Conservation (phyloP, 768 basidiomycete species). For the Phaffia tasmanica region DNA sequence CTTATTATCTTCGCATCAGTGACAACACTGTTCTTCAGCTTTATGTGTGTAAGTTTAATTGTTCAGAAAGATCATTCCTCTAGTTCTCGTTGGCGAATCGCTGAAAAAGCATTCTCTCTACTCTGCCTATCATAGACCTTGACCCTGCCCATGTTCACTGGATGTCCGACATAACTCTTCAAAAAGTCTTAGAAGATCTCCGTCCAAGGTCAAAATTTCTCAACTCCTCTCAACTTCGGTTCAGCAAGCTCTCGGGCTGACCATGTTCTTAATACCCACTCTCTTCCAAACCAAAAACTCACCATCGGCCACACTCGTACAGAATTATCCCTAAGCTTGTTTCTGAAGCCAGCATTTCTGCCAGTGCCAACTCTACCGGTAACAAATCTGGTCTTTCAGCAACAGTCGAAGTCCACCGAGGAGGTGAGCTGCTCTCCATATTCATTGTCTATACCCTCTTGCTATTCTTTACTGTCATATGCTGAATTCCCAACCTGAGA, state of each 20-base stretch:
- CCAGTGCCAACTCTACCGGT: slow-evolving; percentile 3
- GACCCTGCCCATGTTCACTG: slow-evolving; percentile 15
- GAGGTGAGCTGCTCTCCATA: background rate
- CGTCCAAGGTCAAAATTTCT: slow-evolving; percentile 8
- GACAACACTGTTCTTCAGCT: slow-evolving; percentile 17
- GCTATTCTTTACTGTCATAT: background rate
- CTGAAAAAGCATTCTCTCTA: background rate
- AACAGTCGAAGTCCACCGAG: slow-evolving; percentile 15
- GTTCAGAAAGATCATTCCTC: background rate
- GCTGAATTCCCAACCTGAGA: background rate
- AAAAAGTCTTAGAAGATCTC: slow-evolving; percentile 14
- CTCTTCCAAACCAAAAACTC: background rate
- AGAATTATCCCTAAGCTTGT: slow-evolving; percentile 20
- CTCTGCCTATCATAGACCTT: background rate
- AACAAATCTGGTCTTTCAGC: background rate
- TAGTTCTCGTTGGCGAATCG: background rate
- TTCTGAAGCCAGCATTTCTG: background rate
- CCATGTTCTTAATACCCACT: background rate
- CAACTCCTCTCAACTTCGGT: background rate
- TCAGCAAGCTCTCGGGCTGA: background rate
- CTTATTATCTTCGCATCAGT: slow-evolving; percentile 23
- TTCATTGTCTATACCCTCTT: background rate
- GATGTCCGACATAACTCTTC: slow-evolving; percentile 24
- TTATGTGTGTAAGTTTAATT: slow-evolving; percentile 7
- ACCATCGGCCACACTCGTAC: background rate